Evolutionary conservation across 225 moss, liverwort and hornwort genomes (phyloP).

Genomic region (Pseudisothecium myosuroides): DNA sequence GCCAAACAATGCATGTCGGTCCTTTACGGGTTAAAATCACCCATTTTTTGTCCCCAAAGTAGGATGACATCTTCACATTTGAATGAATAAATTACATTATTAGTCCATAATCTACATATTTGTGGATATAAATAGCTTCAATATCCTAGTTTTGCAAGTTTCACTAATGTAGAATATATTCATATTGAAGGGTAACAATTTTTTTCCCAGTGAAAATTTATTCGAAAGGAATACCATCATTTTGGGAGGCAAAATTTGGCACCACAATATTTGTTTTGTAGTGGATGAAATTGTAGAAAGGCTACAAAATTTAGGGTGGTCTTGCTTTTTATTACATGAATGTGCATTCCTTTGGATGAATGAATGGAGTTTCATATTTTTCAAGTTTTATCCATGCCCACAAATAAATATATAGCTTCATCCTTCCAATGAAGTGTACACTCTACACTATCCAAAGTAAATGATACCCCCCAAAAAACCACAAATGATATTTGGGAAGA

Average conservation of each 20-base stretch:
- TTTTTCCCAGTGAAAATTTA: rapidly evolving
- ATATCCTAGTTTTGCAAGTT: neutral
- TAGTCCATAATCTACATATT: neutral
- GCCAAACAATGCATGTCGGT: too few species aligned
- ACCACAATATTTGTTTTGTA: neutral
- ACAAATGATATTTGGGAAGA: neutral
- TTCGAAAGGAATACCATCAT: neutral
- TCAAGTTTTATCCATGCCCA: neutral
- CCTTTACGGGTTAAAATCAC: too few species aligned
- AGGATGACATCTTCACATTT: neutral
- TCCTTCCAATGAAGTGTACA: neutral
- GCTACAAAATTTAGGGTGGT: neutral
- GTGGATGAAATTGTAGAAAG: neutral
- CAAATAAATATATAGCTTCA: neutral
- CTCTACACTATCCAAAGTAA: neutral
- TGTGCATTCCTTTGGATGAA: neutral
- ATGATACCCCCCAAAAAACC: neutral
- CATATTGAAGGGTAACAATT: neutral
- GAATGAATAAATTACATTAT: neutral
- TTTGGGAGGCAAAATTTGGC: neutral
- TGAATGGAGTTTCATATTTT: neutral
- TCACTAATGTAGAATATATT: neutral
- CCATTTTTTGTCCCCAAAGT: neutral
- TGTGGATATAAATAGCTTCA: neutral
- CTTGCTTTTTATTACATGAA: neutral